Base-by-base conservation (phyloP, 805 yeast species). In the Nakazawaea sp. region DNA sequence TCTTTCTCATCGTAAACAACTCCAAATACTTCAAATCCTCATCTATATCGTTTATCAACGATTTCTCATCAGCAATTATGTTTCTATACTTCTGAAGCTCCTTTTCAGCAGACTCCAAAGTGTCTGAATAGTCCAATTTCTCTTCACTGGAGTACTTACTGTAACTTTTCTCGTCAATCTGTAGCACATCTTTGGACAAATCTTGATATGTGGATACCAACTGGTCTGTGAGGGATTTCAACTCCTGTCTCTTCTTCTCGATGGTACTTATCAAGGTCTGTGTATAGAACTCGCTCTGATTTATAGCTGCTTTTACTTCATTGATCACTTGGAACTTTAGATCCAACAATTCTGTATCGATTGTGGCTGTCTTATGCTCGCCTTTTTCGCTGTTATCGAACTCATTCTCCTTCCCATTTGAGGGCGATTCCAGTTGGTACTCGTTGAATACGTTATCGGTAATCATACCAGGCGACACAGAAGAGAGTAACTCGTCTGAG, bases 271-370 rank as follows among this genome's bases (percentile, higher is more conserved):
- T 38, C 3, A 54, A 36, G 2, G 51, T 43, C 15, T 49, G 50
- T 7, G 53, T 46, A 18, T 52, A 50, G n/a, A 52, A 43, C 5
- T 56, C 48, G 21, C 29, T 49, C 38, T 50, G 58, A 45, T 43
- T 52, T 44, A 45, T 51, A 18, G 43, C 51, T 33, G 23, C 46
- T 43, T 52, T 65, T 40, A 51, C 50, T 29, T 47, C 48, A 32
- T 50, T 30, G 37, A 58, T 33, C 13, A 43, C 40, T 18, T 50
- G 49, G 15, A 40, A 44, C 12, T 54, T 36, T 24, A 42, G 45
- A 12, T 40, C 42, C 37, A 49, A 51, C 33, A 58, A 36, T 4
- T 42, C 26, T 4, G 33, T 35, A 25, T 59, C 62, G 25, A 51
- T 45, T 28, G 47, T 51, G 5, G 44, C 39, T 28, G 54, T 35